Conservation (phyloP, 495 filamentous ascomycete species). For the Emericellopsis terricola region DNA sequence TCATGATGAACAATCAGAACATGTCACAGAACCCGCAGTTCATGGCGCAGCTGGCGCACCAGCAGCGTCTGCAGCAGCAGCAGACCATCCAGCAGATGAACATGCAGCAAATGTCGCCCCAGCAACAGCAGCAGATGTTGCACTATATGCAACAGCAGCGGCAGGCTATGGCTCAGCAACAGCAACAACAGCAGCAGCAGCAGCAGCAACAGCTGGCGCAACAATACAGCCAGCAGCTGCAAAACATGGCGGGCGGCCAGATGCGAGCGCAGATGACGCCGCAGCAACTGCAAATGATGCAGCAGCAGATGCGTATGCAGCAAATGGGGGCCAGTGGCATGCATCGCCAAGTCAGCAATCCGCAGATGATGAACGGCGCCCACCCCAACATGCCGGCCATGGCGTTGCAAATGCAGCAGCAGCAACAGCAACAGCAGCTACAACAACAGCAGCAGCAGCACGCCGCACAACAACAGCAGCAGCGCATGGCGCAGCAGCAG, state of each 20-base stretch:
- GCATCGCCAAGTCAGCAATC: conserved; percentile 16
- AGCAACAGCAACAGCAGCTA: conserved; percentile 10
- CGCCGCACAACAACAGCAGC: conserved; percentile 13
- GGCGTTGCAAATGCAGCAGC: conserved; percentile 19
- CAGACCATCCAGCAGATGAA: conserved; percentile 21
- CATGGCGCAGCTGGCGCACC: conserved; percentile 25
- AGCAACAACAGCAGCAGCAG: conserved; percentile 14
- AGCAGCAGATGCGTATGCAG: conserved; percentile 10
- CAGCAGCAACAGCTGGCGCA: conserved; percentile 12
- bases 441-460: conserved; percentile 18
- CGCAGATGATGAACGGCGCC: conserved; percentile 17
- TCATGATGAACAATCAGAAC: conserved; percentile 32
- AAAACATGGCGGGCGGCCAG: conserved; percentile 4
- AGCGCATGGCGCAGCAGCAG: conserved; percentile 14
- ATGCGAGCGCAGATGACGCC: conserved; percentile 23
- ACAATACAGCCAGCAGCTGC: conserved; percentile 5
- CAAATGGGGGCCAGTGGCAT: conserved; percentile 7
- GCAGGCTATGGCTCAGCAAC: conserved; percentile 17
- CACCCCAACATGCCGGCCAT: conserved; percentile 17
- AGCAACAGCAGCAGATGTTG: conserved; percentile 12
- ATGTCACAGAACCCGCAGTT: conserved; percentile 28
- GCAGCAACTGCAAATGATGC: conserved; percentile 7
- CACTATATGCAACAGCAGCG: conserved; percentile 11
- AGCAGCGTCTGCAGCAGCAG: conserved; percentile 24
- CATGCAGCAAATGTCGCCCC: conserved; percentile 12